Evolutionary conservation across 2,329 filamentous ascomycete species (phyloP), one percentile per base, ranked within the genome.

Genomic region (Leptographium procerum): DNA sequence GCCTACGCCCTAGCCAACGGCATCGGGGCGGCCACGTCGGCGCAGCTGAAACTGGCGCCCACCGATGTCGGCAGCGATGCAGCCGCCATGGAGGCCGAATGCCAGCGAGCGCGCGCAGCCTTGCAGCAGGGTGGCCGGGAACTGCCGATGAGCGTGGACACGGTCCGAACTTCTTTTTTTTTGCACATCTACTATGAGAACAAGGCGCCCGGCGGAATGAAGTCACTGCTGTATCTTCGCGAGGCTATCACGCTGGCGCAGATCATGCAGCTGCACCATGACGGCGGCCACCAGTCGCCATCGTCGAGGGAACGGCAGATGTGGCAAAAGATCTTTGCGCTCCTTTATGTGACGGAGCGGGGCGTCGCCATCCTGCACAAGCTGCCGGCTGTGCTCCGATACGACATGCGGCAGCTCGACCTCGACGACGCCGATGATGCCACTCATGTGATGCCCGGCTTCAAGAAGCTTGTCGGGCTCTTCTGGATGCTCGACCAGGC

Each of bases 161-260:
- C 67, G 36, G 62, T 80, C 4, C 70, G 75, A 5, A 74, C 73
- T 2, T 74, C 76, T 0, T 80, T 80, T 61, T 80, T 79, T 53
- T 66, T 80, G 22, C 77, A 80, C 62, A 73, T 78, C 13, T 79
- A 77, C 56, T 72, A 79, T 61, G 77, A 80, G 63, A 79, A 80
- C 57, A 70, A 73, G 59, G 62, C 69, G 11, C 69, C 75, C 0
- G 77, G 77, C 3, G 75, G 76, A 1, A 70, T 69, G 2, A 73
- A 74, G 55, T 78, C 77, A 2, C 66, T 79, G 8, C 63, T 80
- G 10, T 77, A 76, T 61, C 63, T 80, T 8, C 70, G 77, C 7
- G 77, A 80, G 60, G 75, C 77, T 7, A 75, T 80, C n/a, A 77
- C 77, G 0, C 67, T 77, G 26, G 77, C 77, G 1, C 77, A 80